Conservation (phyloP, 2,329 filamentous ascomycete species). For the Botrytis tulipae region DNA sequence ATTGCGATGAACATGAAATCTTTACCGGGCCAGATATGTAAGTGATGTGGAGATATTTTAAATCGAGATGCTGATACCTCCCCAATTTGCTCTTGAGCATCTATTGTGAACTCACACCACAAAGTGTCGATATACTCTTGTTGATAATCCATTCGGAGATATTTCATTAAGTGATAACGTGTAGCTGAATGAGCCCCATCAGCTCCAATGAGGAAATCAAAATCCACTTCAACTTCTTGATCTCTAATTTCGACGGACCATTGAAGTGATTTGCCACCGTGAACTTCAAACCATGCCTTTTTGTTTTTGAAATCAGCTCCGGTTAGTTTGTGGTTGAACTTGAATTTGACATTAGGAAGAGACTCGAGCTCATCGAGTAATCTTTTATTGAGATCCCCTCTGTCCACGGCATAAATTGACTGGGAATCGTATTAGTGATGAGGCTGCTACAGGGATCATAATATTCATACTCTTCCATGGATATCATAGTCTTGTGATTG, state of each 20-base stretch:
- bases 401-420: constrained; percentile 84
- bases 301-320: constrained; percentile 79
- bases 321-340: constrained; percentile 91
- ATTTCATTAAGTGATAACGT: constrained; percentile 96
- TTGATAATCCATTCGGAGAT: constrained; percentile 80
- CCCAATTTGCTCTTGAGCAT: constrained; percentile 28
- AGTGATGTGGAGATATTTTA: constrained; percentile 82
- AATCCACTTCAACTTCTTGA: constrained; percentile 75
- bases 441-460: not conserved
- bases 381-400: constrained; percentile 76
- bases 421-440: constrained; percentile 40
- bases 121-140: constrained; percentile 95
- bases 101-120: constrained; percentile 93
- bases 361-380: constrained; percentile 80
- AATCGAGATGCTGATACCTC: constrained; percentile 52
- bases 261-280: constrained; percentile 39
- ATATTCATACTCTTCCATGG: constrained; percentile 66
- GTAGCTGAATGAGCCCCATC: constrained; percentile 93
- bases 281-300: constrained; percentile 82
- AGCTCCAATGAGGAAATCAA: constrained; percentile 90
- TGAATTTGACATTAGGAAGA: constrained; percentile 84
- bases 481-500: constrained; percentile 87
- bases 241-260: constrained; percentile 28
- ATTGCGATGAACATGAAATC: constrained; percentile 99
- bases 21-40: constrained; percentile 95